Evolutionary conservation across 257 asterid genomes (phyloP).

Genomic region (Hygrophila difformis): DNA sequence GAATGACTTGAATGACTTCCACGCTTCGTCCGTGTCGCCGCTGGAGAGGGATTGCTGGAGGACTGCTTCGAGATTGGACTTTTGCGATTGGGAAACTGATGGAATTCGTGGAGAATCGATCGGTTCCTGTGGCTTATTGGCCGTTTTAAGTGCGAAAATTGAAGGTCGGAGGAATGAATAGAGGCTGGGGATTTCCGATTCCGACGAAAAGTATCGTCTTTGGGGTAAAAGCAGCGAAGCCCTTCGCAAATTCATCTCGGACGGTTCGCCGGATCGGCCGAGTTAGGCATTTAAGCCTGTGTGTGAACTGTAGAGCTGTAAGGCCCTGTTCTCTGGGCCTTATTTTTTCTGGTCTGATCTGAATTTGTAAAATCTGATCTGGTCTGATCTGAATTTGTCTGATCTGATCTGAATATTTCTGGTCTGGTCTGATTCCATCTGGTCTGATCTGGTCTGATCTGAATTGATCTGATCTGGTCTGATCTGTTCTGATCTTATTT

Average conservation of each 20-base stretch:
- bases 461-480: too few relatives aligned
- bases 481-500: too few relatives aligned
- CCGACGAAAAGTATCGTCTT: slow-evolving; percentile 46
- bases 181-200: slow-evolving; percentile 50
- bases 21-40: slow-evolving; percentile 77
- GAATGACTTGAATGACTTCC: slow-evolving; percentile 89
- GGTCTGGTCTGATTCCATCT: too few relatives aligned
- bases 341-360: too few relatives aligned
- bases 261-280: not conserved
- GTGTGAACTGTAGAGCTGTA: too few relatives aligned
- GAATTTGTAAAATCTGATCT: too few relatives aligned
- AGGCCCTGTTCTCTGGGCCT: too few relatives aligned
- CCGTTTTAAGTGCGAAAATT: slow-evolving; percentile 39
- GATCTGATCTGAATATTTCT: too few relatives aligned
- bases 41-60: slow-evolving; percentile 40
- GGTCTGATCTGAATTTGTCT: too few relatives aligned
- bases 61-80: slow-evolving; percentile 37
- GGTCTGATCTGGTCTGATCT: too few relatives aligned
- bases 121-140: slow-evolving; percentile 18
- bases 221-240: slow-evolving; percentile 26
- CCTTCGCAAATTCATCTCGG: slow-evolving; percentile 41
- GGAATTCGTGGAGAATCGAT: slow-evolving; percentile 21
- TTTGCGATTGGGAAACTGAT: slow-evolving; percentile 37
- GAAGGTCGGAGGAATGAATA: slow-evolving; percentile 89
- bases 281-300: too few relatives aligned